Percentiles rank a stretch among this genome's conserved stretches.
Conservation (phyloP, 352 stramenopile species). For the Phytophthora ohioensis region DNA sequence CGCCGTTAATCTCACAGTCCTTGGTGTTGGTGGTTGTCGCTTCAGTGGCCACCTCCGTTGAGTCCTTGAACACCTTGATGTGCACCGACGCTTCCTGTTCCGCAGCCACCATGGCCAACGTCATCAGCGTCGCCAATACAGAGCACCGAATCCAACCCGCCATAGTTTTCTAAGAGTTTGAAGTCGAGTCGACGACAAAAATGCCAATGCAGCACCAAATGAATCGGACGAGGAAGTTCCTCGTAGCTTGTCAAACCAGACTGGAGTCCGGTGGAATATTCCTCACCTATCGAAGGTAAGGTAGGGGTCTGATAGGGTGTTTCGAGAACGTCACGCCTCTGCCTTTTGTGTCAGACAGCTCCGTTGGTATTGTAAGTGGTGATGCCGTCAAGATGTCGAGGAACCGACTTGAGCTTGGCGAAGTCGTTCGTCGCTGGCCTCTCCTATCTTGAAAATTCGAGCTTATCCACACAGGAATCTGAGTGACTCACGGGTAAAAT, state of each 20-base stretch:
- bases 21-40: conserved; percentile 27
- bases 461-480: conserved; percentile 10
- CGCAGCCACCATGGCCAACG: conserved; percentile 27
- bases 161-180: conserved; percentile 25
- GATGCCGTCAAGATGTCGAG: conserved; percentile 18
- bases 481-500: conserved; percentile 22
- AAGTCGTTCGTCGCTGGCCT: conserved; percentile 10
- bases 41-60: conserved; percentile 4
- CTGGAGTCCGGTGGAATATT: conserved; percentile 17
- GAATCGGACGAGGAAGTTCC: conserved; percentile 18
- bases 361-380: conserved; percentile 7
- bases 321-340: conserved; percentile 23
- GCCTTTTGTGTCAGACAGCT: conserved; percentile 24
- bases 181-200: conserved; percentile 27
- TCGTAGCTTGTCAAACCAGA: conserved; percentile 24
- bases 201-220: conserved; percentile 23
- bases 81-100: conserved; percentile 38
- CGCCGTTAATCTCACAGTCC: conserved; percentile 65
- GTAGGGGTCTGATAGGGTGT: conserved; percentile 13
- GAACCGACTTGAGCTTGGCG: conserved; percentile 20
- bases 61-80: conserved; percentile 21
- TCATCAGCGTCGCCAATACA: conserved; percentile 21
- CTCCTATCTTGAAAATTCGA: conserved; percentile 19
- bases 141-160: conserved; percentile 40
- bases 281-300: conserved; percentile 27